Base-by-base conservation (phyloP, 371 early-diverging fungal species). In the Mycotypha africana region DNA sequence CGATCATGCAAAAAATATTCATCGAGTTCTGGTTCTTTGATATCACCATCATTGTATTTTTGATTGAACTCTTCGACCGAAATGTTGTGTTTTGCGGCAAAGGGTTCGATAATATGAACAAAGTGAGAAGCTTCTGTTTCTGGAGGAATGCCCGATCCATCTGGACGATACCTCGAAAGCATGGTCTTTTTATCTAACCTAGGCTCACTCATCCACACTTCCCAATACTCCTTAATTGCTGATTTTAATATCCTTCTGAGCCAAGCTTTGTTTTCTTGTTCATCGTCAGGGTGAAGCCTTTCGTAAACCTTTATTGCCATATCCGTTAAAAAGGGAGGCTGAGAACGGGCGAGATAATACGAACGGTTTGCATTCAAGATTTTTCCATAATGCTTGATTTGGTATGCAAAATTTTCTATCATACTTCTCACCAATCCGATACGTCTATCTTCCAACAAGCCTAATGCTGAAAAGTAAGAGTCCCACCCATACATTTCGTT, bases 401-500 rank as follows among this genome's bases (percentile, higher is more conserved):
- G 85, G 67, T 95, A 95, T 11, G 78, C 79, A 68, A 98, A 96
- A 61, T 98, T 94, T 55, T 95, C 95, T 2, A 95, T 91, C 97
- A 98, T 98, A 57, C 88, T 85, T 44, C 85, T 78, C 3, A 88
- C 92, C 46, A 97, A 58, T 43, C 91, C 90, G 19, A 85, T 45
- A 7, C 89, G 83, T 4, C 85, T 86, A 56, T 95, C 95, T 11
- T 82, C 81, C 30, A 93, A 56, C 25, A 98, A 65, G 6, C 97
- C 98, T 11, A 96, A 65, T 0, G 91, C 77, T 50, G 91, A 92
- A 72, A 98, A 98, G 59, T 95, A 96, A 23, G 88, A 86, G 58
- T 98, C 97, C 98, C 97, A 97, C 1, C 97, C 97, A 60, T 98
- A 98, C 91, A 93, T 94, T 70, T 98, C 98, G 64, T 97, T 98